A percentile compares a stretch with the other conserved stretches of the same genome.
Conservation (phyloP, 1,284 basidiomycete genomes). For the Boletellus deceptivus region DNA sequence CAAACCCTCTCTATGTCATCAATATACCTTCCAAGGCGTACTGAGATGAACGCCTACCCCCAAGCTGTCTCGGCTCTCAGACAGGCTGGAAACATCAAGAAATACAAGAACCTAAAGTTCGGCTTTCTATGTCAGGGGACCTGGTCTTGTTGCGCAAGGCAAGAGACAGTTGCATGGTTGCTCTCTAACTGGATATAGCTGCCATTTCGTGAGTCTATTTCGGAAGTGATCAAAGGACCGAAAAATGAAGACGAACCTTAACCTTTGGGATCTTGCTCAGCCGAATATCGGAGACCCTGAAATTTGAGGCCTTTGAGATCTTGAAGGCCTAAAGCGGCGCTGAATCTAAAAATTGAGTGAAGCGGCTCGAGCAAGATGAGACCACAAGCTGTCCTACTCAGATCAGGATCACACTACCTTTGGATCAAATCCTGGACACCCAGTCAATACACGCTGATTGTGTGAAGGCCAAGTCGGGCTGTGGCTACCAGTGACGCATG, state of each 20-base stretch:
- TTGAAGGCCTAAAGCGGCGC: not conserved
- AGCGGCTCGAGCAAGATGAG: no score
- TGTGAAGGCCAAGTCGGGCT: no score
- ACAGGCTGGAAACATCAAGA: constrained; percentile 2
- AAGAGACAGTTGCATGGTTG: not conserved
- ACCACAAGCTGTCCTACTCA: no score
- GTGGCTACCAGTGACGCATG: no score
- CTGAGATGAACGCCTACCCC: not conserved
- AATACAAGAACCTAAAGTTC: constrained; percentile 2
- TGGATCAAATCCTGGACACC: no score
- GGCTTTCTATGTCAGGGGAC: constrained; percentile 4
- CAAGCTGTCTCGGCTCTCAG: not conserved
- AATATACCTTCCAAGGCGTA: not conserved
- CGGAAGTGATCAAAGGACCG: not conserved
- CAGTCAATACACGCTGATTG: no score
- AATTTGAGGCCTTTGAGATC: no score
- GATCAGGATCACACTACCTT: no score
- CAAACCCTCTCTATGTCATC: not conserved
- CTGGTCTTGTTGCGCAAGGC: constrained; percentile 2
- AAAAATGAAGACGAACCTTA: not conserved
- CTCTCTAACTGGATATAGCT: not conserved
- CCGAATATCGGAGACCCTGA: no score
- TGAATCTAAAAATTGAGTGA: not conserved
- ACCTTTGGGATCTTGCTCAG: no score
- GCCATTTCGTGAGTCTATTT: not conserved